Evolutionary conservation across 345 rosid genomes (phyloP), one percentile per base, ranked within the genome.

Genomic region (Pseudoturritis turrita): DNA sequence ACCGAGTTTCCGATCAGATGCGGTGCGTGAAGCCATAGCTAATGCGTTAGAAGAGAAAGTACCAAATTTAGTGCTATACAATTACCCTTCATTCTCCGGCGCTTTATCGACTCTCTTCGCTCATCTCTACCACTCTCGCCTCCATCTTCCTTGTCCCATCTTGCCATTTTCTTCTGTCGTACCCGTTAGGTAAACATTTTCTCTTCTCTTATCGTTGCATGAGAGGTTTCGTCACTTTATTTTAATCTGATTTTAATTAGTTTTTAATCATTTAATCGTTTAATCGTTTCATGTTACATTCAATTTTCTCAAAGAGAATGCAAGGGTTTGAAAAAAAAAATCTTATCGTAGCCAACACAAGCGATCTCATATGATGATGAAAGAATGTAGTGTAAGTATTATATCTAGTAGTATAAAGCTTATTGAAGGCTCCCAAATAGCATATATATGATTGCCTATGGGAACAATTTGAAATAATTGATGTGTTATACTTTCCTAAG

Each of bases 31-130:
- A 79, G 91, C 94, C 40, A 76, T 90, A 31, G 72, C 79, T 0
- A 81, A 75, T 75, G 90, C 92, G 6, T 50, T 75, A 2, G 91
- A 85, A 71, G 87, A 85, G 72, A 84, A 77, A 47, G 83, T 82
- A 37, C 81, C 80, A 14, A 87, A 81, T 57, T 43, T 89, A 54
- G 88, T 81, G 2, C 83, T 89, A 3, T 94, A 93, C 80, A 90
- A 89, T 63, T 93, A 90, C 71, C 96, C 98, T 1, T 93, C 97
- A 0, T 85, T 86, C 80, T 85, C 98, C 4, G 98, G 98, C 29
- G 92, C 92, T 1, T 84, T 82, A 75, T 86, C 91, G 10, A 92
- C 97, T 78, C 80, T 90, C 79, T 87, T 89, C 69, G 91, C 96
- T 71, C 86, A 73, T 53, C 87, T 86, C 78, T 89, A 84, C 80